Evolutionary conservation across 2,329 filamentous ascomycete species (phyloP).

Genomic region (Pyricularia grisea): DNA sequence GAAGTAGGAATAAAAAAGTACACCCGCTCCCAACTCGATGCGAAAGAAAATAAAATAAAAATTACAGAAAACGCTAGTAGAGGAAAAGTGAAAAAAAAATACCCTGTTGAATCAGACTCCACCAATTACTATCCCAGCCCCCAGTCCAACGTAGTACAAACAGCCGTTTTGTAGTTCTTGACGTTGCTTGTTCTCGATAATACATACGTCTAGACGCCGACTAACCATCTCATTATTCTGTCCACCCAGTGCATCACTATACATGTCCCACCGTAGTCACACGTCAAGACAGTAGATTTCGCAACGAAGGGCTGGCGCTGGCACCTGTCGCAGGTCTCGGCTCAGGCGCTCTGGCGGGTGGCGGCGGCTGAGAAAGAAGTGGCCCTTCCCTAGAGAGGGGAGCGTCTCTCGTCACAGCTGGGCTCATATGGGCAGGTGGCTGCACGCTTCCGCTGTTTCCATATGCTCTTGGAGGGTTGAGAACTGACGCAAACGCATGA

Average conservation of each 20-base stretch:
- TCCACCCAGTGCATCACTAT: not conserved
- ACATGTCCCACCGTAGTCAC: not conserved
- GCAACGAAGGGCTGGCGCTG: slow-evolving; percentile 66
- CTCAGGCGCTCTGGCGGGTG: slow-evolving; percentile 23
- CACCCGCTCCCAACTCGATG: not conserved
- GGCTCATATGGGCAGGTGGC: slow-evolving; percentile 30
- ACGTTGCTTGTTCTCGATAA: not conserved
- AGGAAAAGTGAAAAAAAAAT: not conserved
- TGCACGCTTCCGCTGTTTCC: slow-evolving; percentile 33
- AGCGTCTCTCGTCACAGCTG: slow-evolving; percentile 20
- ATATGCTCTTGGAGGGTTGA: slow-evolving; percentile 23
- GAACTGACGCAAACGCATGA: slow-evolving; percentile 27
- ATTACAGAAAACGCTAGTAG: not conserved
- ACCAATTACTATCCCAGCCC: not conserved
- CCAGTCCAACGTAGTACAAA: not conserved
- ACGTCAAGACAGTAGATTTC: slow-evolving; percentile 58
- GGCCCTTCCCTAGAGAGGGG: slow-evolving; percentile 15
- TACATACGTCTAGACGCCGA: not conserved
- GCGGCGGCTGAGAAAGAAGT: slow-evolving; percentile 16
- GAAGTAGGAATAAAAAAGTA: not conserved
- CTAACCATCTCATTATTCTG: not conserved
- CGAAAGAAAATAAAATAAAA: not conserved
- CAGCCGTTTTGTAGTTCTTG: not conserved
- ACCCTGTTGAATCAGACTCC: not conserved
- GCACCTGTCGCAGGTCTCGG: slow-evolving; percentile 50